Conservation (phyloP, 495 filamentous ascomycete species). For the Terfezia claveryi region DNA sequence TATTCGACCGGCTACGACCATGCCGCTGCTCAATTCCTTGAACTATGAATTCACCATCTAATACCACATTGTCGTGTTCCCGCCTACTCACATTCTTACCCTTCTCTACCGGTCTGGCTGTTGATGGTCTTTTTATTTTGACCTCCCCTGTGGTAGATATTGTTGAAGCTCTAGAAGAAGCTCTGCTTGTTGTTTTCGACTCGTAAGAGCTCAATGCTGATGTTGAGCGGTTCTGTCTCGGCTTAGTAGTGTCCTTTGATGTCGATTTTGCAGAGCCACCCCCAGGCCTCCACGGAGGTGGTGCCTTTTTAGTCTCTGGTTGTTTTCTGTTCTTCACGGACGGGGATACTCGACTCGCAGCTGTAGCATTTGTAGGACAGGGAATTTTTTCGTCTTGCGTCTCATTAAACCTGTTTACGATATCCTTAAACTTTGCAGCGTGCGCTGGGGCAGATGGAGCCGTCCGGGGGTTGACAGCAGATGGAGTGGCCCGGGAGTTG, state of each 20-base stretch:
- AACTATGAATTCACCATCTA: too few relatives aligned
- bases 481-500: constrained; percentile 1
- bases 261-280: constrained; percentile 1
- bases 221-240: neutral
- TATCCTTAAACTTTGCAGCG: constrained; percentile 34
- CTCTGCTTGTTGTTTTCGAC: neutral
- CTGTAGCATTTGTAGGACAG: constrained; percentile 17
- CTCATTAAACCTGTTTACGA: constrained; percentile 40
- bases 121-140: neutral
- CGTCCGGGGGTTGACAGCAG: constrained; percentile 1
- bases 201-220: neutral
- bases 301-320: constrained; percentile 7
- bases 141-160: neutral
- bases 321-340: neutral
- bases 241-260: constrained; percentile 4
- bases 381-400: constrained; percentile 32
- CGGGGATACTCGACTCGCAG: constrained; percentile 9
- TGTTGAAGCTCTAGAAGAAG: neutral
- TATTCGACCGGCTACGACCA: constrained; percentile 14
- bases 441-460: constrained; percentile 10
- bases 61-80: too few relatives aligned
- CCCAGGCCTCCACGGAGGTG: constrained; percentile 15
- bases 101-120: neutral
- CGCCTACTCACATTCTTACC: neutral
- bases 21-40: constrained; percentile 3